Conservation (phyloP, 169 alveolate genomes). For the Amoebophrya sp. region DNA sequence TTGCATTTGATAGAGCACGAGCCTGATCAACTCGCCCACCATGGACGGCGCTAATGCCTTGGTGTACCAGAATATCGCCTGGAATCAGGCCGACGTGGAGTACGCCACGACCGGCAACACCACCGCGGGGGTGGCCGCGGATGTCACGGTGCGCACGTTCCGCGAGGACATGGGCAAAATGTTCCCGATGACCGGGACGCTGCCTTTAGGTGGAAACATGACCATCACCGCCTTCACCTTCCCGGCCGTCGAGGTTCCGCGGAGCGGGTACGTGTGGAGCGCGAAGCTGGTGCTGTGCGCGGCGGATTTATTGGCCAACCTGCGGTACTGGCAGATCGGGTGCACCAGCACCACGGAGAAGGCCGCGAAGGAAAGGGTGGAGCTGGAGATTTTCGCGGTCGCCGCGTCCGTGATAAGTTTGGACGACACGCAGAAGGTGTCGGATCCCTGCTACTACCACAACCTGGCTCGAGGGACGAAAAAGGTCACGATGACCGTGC, state of each 20-base stretch:
- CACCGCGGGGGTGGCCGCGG: background rate
- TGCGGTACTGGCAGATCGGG: background rate
- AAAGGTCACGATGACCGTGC: background rate
- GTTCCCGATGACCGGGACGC: background rate
- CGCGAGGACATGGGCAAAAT: background rate
- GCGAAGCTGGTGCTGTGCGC: background rate
- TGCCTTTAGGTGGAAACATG: background rate
- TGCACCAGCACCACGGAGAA: background rate
- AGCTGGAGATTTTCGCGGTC: background rate
- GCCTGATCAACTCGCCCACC: too few relatives aligned
- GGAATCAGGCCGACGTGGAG: background rate
- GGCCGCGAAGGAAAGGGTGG: background rate
- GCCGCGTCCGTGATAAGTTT: background rate
- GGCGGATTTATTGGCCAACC: background rate
- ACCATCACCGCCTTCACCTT: background rate
- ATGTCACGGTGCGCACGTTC: background rate
- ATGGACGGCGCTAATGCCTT: background rate
- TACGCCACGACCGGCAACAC: background rate
- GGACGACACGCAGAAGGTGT: background rate
- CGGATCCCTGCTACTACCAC: background rate
- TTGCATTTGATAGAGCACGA: too few relatives aligned
- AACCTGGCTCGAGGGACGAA: background rate
- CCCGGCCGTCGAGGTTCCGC: background rate
- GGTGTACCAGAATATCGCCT: background rate
- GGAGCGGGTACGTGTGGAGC: background rate